A percentile compares a stretch with the other conserved stretches of the same genome.
Conservation (phyloP, 148 eudicot genomes). For the Oxyria digyna region DNA sequence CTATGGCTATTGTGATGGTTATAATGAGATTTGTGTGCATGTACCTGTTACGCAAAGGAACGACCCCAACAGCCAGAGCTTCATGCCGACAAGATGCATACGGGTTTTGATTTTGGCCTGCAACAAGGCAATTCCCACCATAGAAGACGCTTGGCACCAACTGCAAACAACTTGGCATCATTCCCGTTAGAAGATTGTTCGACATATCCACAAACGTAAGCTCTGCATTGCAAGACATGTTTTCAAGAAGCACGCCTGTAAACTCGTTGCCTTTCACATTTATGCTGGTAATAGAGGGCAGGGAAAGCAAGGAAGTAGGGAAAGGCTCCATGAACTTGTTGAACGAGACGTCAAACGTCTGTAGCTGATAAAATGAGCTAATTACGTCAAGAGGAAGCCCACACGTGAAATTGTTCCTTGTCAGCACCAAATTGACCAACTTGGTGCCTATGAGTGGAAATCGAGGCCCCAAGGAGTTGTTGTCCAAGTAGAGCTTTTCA, state of each 20-base stretch:
- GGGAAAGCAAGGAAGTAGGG: conserved; percentile 37
- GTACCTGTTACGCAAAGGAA: conserved; percentile 30
- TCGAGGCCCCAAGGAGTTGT: conserved; percentile 55
- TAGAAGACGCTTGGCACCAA: conserved; percentile 25
- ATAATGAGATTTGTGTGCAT: conserved; percentile 22
- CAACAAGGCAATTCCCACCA: conserved; percentile 49
- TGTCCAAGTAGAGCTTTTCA: conserved; percentile 56
- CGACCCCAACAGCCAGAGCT: conserved; percentile 83
- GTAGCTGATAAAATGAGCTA: conserved; percentile 49
- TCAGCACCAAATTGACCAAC: conserved; percentile 39
- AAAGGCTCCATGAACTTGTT: conserved; percentile 77
- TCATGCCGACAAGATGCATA: conserved; percentile 56
- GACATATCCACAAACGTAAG: conserved; percentile 62
- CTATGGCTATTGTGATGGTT: conserved; percentile 41
- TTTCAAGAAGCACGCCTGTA: conserved; percentile 46
- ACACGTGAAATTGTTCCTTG: conserved; percentile 52
- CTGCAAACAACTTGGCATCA: conserved; percentile 47
- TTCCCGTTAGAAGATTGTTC: conserved; percentile 52
- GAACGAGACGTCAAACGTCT: conserved; percentile 47
- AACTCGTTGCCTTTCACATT: conserved; percentile 48
- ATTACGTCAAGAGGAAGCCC: conserved; percentile 44
- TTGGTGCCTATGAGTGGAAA: conserved; percentile 53
- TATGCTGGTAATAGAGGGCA: conserved; percentile 51
- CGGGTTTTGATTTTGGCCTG: conserved; percentile 37
- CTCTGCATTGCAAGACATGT: conserved; percentile 34